Conservation (phyloP, 2,329 filamentous ascomycete species). For the Fusarium nodosum region DNA sequence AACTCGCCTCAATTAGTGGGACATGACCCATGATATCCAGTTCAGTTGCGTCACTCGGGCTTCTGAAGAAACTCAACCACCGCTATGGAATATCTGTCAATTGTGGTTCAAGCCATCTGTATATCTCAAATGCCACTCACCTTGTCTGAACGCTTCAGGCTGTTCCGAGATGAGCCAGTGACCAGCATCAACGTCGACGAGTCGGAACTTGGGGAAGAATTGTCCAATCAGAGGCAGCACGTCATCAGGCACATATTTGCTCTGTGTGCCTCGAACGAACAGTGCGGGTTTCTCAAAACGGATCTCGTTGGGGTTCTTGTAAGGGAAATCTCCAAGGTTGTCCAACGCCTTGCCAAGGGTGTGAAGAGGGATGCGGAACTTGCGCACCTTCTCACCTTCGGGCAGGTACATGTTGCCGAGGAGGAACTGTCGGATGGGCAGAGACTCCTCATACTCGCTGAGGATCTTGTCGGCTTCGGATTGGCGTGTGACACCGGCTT, state of each 20-base stretch:
- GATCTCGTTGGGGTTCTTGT: slow-evolving; percentile 75
- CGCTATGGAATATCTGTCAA: slow-evolving; percentile 56
- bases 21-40: slow-evolving; percentile 11
- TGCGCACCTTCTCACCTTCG: slow-evolving; percentile 65
- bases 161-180: slow-evolving; percentile 95
- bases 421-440: slow-evolving; percentile 89
- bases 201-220: slow-evolving; percentile 83
- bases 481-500: slow-evolving; percentile 74
- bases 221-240: slow-evolving; percentile 81
- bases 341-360: slow-evolving; percentile 76
- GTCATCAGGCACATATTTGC: slow-evolving; percentile 85
- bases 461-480: slow-evolving; percentile 86
- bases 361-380: slow-evolving; percentile 84
- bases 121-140: slow-evolving; percentile 60
- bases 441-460: slow-evolving; percentile 76
- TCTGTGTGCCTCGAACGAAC: slow-evolving; percentile 83
- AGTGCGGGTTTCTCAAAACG: slow-evolving; percentile 83
- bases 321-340: slow-evolving; percentile 90
- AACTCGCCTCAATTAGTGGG: slow-evolving; percentile 27
- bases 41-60: slow-evolving; percentile 57
- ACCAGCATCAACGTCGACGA: slow-evolving; percentile 81
- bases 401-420: slow-evolving; percentile 83
- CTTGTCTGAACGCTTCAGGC: slow-evolving; percentile 80
- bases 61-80: slow-evolving; percentile 73
- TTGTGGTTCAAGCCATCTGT: neutral